A percentile compares a stretch with the other conserved stretches of the same genome.
Evolutionary conservation across 1,284 basidiomycete genomes (phyloP).

Genomic region (Apiotrichum sp.): DNA sequence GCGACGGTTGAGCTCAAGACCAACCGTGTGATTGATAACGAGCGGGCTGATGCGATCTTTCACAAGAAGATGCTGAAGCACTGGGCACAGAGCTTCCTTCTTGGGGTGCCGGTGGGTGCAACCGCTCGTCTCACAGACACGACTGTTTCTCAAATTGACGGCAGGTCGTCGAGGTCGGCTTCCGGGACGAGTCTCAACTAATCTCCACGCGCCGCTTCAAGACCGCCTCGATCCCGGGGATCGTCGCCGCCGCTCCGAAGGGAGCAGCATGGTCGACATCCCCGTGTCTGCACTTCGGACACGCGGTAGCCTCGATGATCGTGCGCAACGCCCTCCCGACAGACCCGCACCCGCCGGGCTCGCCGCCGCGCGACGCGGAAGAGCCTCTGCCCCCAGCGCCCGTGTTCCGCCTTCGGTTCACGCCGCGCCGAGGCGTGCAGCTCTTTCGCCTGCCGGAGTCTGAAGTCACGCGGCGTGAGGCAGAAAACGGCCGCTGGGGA

Average conservation of each 20-base stretch:
- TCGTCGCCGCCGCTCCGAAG: neutral
- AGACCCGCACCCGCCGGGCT: constrained; percentile 19
- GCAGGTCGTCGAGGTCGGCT: constrained; percentile 84
- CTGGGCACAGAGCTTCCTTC: constrained; percentile 90
- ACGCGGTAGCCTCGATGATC: constrained; percentile 31
- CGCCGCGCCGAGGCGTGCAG: constrained; percentile 37
- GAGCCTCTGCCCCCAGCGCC: constrained; percentile 27
- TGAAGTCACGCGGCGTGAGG: neutral
- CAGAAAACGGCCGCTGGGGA: constrained; percentile 33
- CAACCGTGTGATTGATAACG: constrained; percentile 66
- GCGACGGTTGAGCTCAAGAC: constrained; percentile 87
- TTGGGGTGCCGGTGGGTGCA: constrained; percentile 72
- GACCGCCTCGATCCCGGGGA: constrained; percentile 59
- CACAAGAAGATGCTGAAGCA: constrained; percentile 93
- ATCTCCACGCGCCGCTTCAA: constrained; percentile 62
- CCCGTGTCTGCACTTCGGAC: constrained; percentile 34
- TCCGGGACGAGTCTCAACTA: constrained; percentile 71
- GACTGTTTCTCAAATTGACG: neutral
- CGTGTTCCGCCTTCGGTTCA: constrained; percentile 38
- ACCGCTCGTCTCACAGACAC: neutral
- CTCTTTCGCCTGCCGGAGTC: constrained; percentile 26
- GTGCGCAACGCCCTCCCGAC: constrained; percentile 31
- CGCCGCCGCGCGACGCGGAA: neutral
- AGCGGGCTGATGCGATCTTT: constrained; percentile 66
- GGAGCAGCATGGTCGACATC: constrained; percentile 28